Evolutionary conservation across 345 rosid species (phyloP), one percentile per base, ranked within the genome.

Genomic region (Brassica juncea): DNA sequence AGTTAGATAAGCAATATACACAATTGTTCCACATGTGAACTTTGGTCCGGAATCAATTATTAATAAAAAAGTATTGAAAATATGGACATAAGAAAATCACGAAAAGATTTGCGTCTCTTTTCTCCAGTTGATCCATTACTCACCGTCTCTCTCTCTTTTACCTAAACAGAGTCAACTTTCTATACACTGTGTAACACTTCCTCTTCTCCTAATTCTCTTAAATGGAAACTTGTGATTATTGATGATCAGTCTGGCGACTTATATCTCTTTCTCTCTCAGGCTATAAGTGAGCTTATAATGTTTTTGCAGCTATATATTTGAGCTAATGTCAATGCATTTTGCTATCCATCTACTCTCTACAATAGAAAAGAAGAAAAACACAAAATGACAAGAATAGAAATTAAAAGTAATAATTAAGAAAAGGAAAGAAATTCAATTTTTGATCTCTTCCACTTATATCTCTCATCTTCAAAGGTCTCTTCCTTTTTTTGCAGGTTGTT

Each of bases 211-310:
- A 59, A 25, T 59, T 23, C 31, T 59, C 64, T 49, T 73, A 68
- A 68, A 60, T 69, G 70, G 71, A 74, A 58, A 62, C 74, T 68
- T 68, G 72, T 82, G 77, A 81, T 82, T 87, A 79, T 85, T 77
- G 86, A 80, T 81, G 12, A 68, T 68, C 34, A 70, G 61, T 77
- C 42, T 74, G 70, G 35, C 70, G 66, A 70, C 82, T 52, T 52
- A 52, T 47, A 47, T 12, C 69, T 77, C 72, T 77, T 76, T 80
- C 73, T 78, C 77, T 75, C 76, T 81, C 77, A 76, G 34, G 30
- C 65, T 60, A 60, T 60, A 27, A 25, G 14, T 60, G 34, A 60
- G 34, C 8, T 60, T 10, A 37, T 7, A 23, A 74, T 71, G 59
- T 23, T 23, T 39, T 66, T 68, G 57, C 76, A 62, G 57, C 81